Conservation (phyloP, 2,329 filamentous ascomycete species). For the Fonsecaea pugnacius region DNA sequence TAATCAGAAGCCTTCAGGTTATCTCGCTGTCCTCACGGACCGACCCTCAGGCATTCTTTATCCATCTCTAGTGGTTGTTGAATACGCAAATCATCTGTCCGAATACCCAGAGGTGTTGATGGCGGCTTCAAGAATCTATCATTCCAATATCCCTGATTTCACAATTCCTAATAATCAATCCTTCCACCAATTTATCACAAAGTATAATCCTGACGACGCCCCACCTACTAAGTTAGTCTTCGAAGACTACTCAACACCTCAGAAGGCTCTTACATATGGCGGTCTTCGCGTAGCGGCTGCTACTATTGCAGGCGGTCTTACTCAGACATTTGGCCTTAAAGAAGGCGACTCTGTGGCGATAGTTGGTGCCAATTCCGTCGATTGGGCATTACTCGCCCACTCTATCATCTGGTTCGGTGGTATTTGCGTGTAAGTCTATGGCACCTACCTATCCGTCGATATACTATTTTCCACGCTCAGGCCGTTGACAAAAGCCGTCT, state of each 20-base stretch:
- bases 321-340: background rate
- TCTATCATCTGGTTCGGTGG: constrained; percentile 10
- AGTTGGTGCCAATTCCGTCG: constrained; percentile 5
- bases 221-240: background rate
- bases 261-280: constrained; percentile 3
- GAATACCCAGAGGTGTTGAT: too few species aligned
- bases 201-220: constrained; percentile 10
- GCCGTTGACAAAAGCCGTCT: too few species aligned
- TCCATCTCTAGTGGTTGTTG: too few species aligned
- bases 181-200: constrained; percentile 6
- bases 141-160: background rate
- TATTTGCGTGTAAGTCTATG: background rate
- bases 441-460: too few species aligned
- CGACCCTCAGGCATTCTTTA: too few species aligned
- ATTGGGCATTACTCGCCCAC: constrained; percentile 10
- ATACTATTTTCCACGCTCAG: too few species aligned
- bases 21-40: too few species aligned
- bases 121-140: background rate
- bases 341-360: constrained; percentile 5
- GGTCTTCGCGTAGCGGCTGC: constrained; percentile 6
- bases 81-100: too few species aligned
- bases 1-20: too few species aligned
- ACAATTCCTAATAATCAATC: constrained; percentile 8
- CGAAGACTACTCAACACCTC: background rate
- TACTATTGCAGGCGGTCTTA: background rate